phyloP scores from a whole-genome alignment of 1,284 basidiomycete species.

The Ustilago cynodontis region DNA sequence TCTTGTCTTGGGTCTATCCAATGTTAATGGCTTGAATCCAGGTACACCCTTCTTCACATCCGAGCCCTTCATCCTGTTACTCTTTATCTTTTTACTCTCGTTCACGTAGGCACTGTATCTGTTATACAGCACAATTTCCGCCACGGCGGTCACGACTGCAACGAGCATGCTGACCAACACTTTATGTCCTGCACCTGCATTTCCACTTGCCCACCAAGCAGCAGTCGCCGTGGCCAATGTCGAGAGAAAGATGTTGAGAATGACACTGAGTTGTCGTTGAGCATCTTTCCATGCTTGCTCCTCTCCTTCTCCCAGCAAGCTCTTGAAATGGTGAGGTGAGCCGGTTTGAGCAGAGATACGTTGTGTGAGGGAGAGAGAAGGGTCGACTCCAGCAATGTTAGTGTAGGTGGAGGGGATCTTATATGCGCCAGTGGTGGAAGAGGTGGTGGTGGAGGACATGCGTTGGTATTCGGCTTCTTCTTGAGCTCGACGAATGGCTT shows the following conservation, averaged over 20 bases:
- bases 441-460: conserved; percentile 26
- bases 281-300: conserved; percentile 45
- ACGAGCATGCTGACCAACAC: conserved; percentile 34
- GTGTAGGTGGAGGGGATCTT: conserved; percentile 29
- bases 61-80: conserved; percentile 29
- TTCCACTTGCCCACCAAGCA: conserved; percentile 44
- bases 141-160: conserved; percentile 32
- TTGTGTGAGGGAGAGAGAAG: conserved; percentile 26
- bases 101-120: conserved; percentile 37
- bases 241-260: conserved; percentile 48
- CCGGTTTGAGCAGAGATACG: conserved; percentile 18
- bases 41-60: conserved; percentile 15
- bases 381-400: conserved; percentile 44
- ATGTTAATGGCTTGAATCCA: conserved; percentile 31
- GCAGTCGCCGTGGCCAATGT: conserved; percentile 39
- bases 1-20: background rate
- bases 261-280: conserved; percentile 33
- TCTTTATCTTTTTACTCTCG: conserved; percentile 29
- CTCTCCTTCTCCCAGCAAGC: conserved; percentile 5
- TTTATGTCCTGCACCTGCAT: conserved; percentile 21
- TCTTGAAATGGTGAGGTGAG: conserved; percentile 1
- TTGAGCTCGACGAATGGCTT: conserved; percentile 34
- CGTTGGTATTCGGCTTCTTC: conserved; percentile 44
- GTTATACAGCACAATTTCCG: conserved; percentile 46
- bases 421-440: conserved; percentile 5